These are phyloP conservation scores for Pleurotus citrinopileatus DNA, from an alignment of 768 basidiomycete genomes.

Conservation along the genomic window DNA sequence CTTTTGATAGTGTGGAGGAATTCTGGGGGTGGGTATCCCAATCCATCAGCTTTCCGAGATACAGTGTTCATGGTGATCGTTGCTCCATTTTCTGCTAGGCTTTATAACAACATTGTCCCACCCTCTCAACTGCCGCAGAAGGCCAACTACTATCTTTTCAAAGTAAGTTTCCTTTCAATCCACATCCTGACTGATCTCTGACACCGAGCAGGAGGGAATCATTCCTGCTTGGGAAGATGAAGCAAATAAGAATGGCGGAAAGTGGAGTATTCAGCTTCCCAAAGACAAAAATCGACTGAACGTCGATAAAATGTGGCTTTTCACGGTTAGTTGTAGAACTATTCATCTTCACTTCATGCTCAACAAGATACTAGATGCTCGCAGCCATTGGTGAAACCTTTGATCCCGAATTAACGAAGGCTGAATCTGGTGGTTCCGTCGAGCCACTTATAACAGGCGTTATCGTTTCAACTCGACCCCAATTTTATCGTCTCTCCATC, in stretches of 20 bases:
- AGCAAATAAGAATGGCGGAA: constrained; percentile 95
- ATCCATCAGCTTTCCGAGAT: background rate
- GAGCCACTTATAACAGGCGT: constrained; percentile 85
- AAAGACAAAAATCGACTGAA: constrained; percentile 84
- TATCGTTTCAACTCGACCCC: constrained; percentile 90
- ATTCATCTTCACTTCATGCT: constrained; percentile 8
- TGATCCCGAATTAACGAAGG: constrained; percentile 72
- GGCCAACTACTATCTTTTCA: constrained; percentile 99
- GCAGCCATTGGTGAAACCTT: constrained; percentile 99
- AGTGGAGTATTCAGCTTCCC: constrained; percentile 98
- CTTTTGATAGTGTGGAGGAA: constrained; percentile 95
- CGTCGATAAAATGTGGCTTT: constrained; percentile 97
- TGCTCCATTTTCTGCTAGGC: constrained; percentile 14
- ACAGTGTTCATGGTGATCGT: constrained; percentile 18
- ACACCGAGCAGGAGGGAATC: constrained; percentile 71
- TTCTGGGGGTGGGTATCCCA: constrained; percentile 86
- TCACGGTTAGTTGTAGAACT: constrained; percentile 87
- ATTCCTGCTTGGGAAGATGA: constrained; percentile 98
- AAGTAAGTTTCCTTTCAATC: constrained; percentile 41
- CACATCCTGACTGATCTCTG: constrained; percentile 9
- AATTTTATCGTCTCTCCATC: constrained; percentile 95
- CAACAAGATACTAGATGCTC: constrained; percentile 73
- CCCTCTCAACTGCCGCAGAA: constrained; percentile 91
- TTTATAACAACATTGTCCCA: constrained; percentile 97
- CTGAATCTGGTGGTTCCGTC: constrained; percentile 36